A percentile compares a stretch with the other conserved stretches of the same genome.
phyloP scores from a whole-genome alignment of 1,284 basidiomycete genomes.

The Golubevia pallescens region DNA sequence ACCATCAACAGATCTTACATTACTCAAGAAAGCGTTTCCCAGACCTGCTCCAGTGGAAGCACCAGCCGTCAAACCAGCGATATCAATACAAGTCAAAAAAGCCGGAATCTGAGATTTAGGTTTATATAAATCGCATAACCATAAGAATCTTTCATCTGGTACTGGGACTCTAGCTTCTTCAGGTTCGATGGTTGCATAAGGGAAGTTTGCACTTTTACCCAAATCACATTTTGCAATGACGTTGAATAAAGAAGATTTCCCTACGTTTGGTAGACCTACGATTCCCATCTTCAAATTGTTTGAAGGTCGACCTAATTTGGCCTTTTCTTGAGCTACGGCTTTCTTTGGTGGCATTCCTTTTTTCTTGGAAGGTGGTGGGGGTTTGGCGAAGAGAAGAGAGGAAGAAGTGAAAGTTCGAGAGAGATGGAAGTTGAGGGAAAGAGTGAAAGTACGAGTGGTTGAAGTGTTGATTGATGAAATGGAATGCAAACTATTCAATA shows the following conservation, averaged over 20 bases:
- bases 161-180: constrained; percentile 85
- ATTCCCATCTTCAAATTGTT: constrained; percentile 65
- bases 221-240: constrained; percentile 84
- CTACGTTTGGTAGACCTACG: constrained; percentile 61
- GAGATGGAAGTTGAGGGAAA: too few species aligned
- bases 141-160: constrained; percentile 93
- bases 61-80: constrained; percentile 93
- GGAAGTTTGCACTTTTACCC: constrained; percentile 98
- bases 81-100: constrained; percentile 97
- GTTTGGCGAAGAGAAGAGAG: background rate
- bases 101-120: constrained; percentile 87
- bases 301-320: constrained; percentile 53
- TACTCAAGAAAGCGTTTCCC: constrained; percentile 95
- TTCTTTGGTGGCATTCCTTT: constrained; percentile 59
- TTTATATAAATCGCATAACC: constrained; percentile 91
- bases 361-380: background rate
- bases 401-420: too few species aligned
- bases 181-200: constrained; percentile 84
- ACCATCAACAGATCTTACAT: too few species aligned
- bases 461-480: too few species aligned
- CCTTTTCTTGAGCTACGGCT: constrained; percentile 41
- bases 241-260: constrained; percentile 71
- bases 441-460: too few species aligned
- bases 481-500: too few species aligned
- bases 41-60: constrained; percentile 98